A percentile compares a stretch with the other conserved stretches of the same genome.
These are phyloP conservation scores for Tothia fuscella DNA, from an alignment of 2,329 filamentous ascomycete genomes.

Conservation along the genomic window DNA sequence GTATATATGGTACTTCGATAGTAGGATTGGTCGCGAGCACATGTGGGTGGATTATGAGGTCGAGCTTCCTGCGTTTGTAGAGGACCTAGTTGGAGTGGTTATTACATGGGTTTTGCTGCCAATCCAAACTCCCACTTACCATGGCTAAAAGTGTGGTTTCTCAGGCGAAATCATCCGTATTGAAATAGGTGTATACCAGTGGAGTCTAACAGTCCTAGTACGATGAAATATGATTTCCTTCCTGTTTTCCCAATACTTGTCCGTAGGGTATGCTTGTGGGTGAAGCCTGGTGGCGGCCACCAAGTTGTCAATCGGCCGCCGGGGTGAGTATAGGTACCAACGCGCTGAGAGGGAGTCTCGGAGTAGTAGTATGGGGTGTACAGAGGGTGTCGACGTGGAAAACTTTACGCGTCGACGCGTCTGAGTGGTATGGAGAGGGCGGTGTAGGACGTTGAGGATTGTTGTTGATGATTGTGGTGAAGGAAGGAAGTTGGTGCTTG, in stretches of 20 bases:
- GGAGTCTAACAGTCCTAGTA: too few relatives aligned
- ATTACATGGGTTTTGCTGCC: not conserved
- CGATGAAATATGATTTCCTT: too few relatives aligned
- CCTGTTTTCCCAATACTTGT: not conserved
- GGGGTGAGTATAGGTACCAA: too few relatives aligned
- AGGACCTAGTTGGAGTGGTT: constrained; percentile 53
- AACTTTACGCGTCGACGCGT: not conserved
- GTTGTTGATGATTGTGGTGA: constrained; percentile 7
- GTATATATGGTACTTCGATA: constrained; percentile 50
- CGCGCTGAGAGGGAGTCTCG: not conserved
- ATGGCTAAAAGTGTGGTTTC: constrained; percentile 5
- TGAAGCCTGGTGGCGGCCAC: not conserved
- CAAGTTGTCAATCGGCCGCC: too few relatives aligned
- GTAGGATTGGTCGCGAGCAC: constrained; percentile 59
- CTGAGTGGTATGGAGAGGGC: not conserved
- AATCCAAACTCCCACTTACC: constrained; percentile 1
- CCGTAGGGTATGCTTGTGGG: not conserved
- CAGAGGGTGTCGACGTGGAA: not conserved
- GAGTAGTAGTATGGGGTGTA: not conserved
- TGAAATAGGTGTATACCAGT: not conserved
- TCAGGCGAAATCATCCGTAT: not conserved
- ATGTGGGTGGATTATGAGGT: constrained; percentile 58
- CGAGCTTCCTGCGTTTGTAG: constrained; percentile 91
- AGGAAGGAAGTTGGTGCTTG: too few relatives aligned
- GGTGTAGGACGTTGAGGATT: not conserved